A percentile compares a stretch with the other conserved stretches of the same genome.
These are phyloP conservation scores for Jatropha podagrica DNA, from an alignment of 441 rosid species.

Conservation along the genomic window DNA sequence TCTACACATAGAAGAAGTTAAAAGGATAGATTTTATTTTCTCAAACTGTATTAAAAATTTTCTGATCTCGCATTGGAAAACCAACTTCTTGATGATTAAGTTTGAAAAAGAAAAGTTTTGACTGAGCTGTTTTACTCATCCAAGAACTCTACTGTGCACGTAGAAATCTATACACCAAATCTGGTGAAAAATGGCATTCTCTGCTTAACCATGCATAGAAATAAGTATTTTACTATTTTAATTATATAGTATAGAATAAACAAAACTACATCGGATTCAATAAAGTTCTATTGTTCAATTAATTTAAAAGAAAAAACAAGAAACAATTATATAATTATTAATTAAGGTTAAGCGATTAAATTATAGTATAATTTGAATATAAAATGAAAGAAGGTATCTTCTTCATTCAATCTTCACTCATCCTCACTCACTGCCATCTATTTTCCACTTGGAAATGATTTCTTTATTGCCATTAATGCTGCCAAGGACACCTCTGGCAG, in stretches of 20 bases:
- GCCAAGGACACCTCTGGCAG: constrained; percentile 55
- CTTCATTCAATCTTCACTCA: constrained; percentile 29
- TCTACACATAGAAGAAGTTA: not conserved
- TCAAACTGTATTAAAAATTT: not conserved
- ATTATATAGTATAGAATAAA: constrained; percentile 7
- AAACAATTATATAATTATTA: not conserved
- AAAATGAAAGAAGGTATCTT: constrained; percentile 13
- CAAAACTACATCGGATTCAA: constrained; percentile 44
- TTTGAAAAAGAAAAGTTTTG: constrained; percentile 19
- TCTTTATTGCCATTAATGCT: constrained; percentile 27
- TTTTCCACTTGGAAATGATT: constrained; percentile 39
- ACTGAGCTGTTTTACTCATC: constrained; percentile 23
- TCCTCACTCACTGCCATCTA: constrained; percentile 47
- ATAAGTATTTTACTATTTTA: constrained; percentile 31
- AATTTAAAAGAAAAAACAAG: not conserved
- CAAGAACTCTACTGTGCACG: constrained; percentile 22
- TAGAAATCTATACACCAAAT: constrained; percentile 37
- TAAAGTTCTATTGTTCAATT: constrained; percentile 26
- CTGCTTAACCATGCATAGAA: constrained; percentile 43
- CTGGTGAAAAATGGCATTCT: constrained; percentile 34
- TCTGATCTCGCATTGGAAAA: constrained; percentile 31
- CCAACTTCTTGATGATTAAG: constrained; percentile 7
- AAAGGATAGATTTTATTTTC: not conserved
- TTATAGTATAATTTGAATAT: constrained; percentile 11
- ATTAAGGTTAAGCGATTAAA: constrained; percentile 21